Conservation (phyloP, 495 filamentous ascomycete genomes). For the Aspergillus incahuasiensis region DNA sequence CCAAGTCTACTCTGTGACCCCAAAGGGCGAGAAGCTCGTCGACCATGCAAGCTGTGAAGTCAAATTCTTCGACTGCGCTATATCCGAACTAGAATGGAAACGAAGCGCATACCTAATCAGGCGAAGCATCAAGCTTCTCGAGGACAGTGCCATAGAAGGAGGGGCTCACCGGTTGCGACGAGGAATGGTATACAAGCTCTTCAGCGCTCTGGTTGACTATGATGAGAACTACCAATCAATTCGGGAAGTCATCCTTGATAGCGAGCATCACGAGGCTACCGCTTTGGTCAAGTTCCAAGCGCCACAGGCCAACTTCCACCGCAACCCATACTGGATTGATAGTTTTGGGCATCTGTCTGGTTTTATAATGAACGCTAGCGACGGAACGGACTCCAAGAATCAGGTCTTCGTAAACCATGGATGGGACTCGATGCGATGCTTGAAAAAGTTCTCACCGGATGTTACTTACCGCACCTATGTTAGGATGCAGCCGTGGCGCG, state of each 20-base stretch:
- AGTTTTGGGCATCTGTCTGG: constrained; percentile 60
- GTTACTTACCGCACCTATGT: constrained; percentile 71
- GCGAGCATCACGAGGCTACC: constrained; percentile 61
- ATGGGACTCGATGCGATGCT: constrained; percentile 67
- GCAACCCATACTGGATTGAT: constrained; percentile 71
- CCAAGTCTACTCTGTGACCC: constrained; percentile 39
- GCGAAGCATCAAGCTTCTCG: constrained; percentile 43
- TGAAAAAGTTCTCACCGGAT: constrained; percentile 55
- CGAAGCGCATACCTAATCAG: constrained; percentile 44
- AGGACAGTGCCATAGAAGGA: constrained; percentile 17
- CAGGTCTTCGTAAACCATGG: constrained; percentile 74
- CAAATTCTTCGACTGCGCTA: constrained; percentile 33
- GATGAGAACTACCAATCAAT: constrained; percentile 60
- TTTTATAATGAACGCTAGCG: constrained; percentile 77
- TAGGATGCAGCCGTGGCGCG: constrained; percentile 51
- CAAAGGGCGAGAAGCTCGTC: constrained; percentile 42
- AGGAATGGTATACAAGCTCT: constrained; percentile 73
- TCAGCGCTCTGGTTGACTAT: constrained; percentile 64
- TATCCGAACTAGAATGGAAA: constrained; percentile 40
- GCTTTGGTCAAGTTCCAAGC: constrained; percentile 63
- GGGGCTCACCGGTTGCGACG: constrained; percentile 50
- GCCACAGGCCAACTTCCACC: constrained; percentile 58
- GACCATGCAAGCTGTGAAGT: constrained; percentile 50
- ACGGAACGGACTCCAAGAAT: constrained; percentile 63
- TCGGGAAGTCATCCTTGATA: constrained; percentile 70